phyloP scores from a whole-genome alignment of 345 rosid species.

The Reutealis trisperma region DNA sequence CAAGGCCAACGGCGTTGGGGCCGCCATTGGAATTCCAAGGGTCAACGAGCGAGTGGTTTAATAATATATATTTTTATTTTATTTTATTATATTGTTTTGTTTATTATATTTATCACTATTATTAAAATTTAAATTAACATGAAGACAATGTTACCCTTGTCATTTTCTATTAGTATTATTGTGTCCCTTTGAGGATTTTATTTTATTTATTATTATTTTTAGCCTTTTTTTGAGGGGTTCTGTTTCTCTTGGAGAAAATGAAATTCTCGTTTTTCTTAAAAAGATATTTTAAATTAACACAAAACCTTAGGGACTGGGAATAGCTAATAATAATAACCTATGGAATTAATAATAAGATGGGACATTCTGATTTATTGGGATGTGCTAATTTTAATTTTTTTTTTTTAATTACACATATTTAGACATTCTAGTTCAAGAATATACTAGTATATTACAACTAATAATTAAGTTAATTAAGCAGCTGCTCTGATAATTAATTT shows the following conservation, averaged over 20 bases:
- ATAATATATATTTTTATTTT: not conserved
- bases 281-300: conserved; percentile 3
- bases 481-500: too few species aligned
- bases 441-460: not conserved
- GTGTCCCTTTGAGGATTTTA: not conserved
- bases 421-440: conserved; percentile 26
- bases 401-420: not conserved
- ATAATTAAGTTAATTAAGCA: not conserved
- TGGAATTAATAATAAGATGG: not conserved
- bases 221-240: conserved; percentile 4
- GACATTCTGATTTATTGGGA: conserved; percentile 32
- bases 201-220: conserved; percentile 5
- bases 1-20: conserved; percentile 97
- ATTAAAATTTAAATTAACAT: not conserved
- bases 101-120: not conserved
- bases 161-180: conserved; percentile 8
- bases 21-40: conserved; percentile 89
- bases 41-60: conserved; percentile 64
- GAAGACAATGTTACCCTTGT: conserved; percentile 38
- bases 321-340: too few species aligned
- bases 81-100: conserved; percentile 5
- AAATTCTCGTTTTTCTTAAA: not conserved
- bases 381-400: not conserved
- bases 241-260: conserved; percentile 9
- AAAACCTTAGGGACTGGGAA: too few species aligned